Evolutionary conservation across 2,329 filamentous ascomycete species (phyloP).

Genomic region (Myriangium duriaei): DNA sequence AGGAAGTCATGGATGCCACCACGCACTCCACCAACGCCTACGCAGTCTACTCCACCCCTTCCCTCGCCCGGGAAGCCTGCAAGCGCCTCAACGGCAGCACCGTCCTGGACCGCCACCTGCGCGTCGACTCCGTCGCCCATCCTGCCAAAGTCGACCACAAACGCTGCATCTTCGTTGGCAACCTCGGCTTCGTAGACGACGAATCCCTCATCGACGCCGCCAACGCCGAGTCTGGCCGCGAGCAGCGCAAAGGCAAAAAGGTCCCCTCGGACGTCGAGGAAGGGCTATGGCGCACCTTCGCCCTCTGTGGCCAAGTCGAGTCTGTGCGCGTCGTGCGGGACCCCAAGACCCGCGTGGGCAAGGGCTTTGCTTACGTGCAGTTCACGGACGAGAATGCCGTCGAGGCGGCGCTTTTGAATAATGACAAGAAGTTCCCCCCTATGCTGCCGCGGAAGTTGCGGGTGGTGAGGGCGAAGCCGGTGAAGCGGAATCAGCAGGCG

Average conservation of each 20-base stretch:
- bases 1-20: conserved; percentile 79
- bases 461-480: conserved; percentile 72
- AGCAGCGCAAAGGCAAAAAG: conserved; percentile 55
- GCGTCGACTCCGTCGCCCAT: conserved; percentile 83
- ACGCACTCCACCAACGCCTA: conserved; percentile 93
- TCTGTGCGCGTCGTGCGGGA: conserved; percentile 89
- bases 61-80: conserved; percentile 64
- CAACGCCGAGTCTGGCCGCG: conserved; percentile 48
- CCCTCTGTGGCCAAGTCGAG: conserved; percentile 69
- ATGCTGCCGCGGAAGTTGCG: conserved; percentile 82
- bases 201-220: conserved; percentile 55
- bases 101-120: conserved; percentile 74
- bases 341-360: conserved; percentile 79
- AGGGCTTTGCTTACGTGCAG: conserved; percentile 95
- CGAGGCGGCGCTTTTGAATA: conserved; percentile 75
- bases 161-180: conserved; percentile 91
- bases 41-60: conserved; percentile 66
- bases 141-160: conserved; percentile 71
- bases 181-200: conserved; percentile 90
- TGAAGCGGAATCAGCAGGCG: conserved; percentile 35
- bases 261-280: conserved; percentile 78
- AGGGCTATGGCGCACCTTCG: conserved; percentile 75
- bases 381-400: conserved; percentile 83
- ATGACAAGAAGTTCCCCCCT: conserved; percentile 87
- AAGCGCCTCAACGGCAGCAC: conserved; percentile 70